Evolutionary conservation across 2,329 filamentous ascomycete genomes (phyloP).

Genomic region (Zymoseptoria passerinii): DNA sequence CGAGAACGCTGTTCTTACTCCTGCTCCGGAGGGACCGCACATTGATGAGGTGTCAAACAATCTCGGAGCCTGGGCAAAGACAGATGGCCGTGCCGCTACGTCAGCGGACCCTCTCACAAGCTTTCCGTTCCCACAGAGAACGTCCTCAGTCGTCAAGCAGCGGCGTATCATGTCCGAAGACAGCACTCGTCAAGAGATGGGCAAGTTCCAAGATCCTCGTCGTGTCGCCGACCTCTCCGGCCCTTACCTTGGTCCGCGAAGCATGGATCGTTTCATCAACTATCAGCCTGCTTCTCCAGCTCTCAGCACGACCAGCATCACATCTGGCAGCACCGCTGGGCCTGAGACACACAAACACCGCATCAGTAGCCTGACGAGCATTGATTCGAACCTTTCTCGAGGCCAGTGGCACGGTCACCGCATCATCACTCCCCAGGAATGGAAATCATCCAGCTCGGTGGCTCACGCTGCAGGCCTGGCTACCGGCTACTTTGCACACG

Average conservation of each 20-base stretch:
- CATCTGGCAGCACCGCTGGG: constrained; percentile 8
- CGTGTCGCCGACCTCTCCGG: neutral
- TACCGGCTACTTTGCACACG: constrained; percentile 26
- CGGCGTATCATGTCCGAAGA: constrained; percentile 11
- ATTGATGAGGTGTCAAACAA: constrained; percentile 19
- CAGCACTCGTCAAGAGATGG: constrained; percentile 2
- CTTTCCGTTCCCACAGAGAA: constrained; percentile 19
- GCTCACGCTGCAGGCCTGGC: constrained; percentile 27
- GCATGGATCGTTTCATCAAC: neutral
- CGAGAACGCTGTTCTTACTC: constrained; percentile 27
- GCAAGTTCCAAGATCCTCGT: neutral
- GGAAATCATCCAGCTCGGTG: constrained; percentile 26
- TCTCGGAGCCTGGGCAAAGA: constrained; percentile 28
- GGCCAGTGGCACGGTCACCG: constrained; percentile 18
- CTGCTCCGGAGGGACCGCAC: constrained; percentile 22
- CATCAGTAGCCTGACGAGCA: constrained; percentile 22
- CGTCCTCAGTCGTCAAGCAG: constrained; percentile 12
- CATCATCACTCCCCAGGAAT: constrained; percentile 28
- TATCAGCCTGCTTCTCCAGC: constrained; percentile 8
- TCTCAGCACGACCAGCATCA: constrained; percentile 13
- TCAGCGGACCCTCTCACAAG: constrained; percentile 6
- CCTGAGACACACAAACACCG: constrained; percentile 12
- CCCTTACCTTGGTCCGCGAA: neutral
- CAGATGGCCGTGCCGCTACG: constrained; percentile 6
- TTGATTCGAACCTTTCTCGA: constrained; percentile 21